Conservation (phyloP, 2,329 filamentous ascomycete genomes). For the Xylaria multiplex region DNA sequence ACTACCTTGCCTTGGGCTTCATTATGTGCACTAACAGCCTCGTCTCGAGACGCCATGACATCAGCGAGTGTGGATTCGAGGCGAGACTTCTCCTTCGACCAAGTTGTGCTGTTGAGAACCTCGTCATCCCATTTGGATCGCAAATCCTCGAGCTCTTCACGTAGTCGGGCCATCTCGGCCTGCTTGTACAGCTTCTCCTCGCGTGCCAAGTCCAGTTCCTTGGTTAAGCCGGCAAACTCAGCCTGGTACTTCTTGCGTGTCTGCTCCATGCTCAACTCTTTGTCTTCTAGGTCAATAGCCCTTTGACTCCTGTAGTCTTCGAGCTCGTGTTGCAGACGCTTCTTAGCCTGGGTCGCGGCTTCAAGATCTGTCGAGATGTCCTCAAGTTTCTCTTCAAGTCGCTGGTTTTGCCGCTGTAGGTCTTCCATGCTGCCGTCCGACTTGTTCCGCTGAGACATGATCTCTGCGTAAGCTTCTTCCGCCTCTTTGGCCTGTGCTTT, state of each 20-base stretch:
- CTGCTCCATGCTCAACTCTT: conserved; percentile 94
- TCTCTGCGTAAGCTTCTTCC: conserved; percentile 87
- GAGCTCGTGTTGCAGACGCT: conserved; percentile 93
- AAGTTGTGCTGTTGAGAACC: conserved; percentile 95
- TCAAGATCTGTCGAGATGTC: conserved; percentile 92
- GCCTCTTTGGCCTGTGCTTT: conserved; percentile 89
- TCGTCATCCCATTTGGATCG: conserved; percentile 98
- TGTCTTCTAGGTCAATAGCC: conserved; percentile 96
- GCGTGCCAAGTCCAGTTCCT: conserved; percentile 91
- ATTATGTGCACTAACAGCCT: conserved; percentile 91
- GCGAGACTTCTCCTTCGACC: conserved; percentile 96
- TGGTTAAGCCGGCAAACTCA: conserved; percentile 87
- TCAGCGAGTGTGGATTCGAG: conserved; percentile 90
- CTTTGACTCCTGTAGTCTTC: conserved; percentile 96
- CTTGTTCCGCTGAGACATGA: conserved; percentile 91
- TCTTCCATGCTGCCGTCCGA: conserved; percentile 90
- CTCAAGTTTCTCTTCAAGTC: conserved; percentile 89
- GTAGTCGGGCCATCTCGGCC: conserved; percentile 84
- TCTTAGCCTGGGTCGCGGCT: conserved; percentile 86
- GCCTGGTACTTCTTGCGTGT: conserved; percentile 97
- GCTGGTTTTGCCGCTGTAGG: conserved; percentile 87
- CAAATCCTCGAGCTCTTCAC: conserved; percentile 95
- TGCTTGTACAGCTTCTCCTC: conserved; percentile 89
- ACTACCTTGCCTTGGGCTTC: conserved; percentile 95
- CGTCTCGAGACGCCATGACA: conserved; percentile 89